Evolutionary conservation across 371 early-diverging fungal genomes (phyloP), one percentile per base, ranked within the genome.

Genomic region (Zychaea mexicana): DNA sequence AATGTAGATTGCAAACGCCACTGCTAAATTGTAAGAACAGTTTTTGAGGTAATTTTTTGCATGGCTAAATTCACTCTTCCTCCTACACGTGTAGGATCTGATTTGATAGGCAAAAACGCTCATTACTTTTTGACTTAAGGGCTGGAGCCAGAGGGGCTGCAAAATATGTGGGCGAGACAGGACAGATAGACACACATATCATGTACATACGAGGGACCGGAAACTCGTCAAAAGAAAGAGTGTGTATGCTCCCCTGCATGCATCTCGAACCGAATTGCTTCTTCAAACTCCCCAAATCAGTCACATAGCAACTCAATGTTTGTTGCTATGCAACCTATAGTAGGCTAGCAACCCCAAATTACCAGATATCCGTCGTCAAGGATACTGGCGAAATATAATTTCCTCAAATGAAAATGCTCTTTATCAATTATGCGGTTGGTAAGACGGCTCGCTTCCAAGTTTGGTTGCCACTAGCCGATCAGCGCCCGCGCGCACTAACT

Each of bases 1-100:
- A 57, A 24, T 0, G 17, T 6, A 1, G 26, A 21, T 21, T 21
- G 46, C 3, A 57, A 57, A 26, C 42, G 57, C 42, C 57, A 57
- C 57, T 36, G 30, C 31, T 10, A 13, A 57, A 38, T 33, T 13
- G 15, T 17, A 22, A 21, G 42, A 57, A 32, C 15, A 5, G 17
- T 27, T 58, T 42, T 42, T 58, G 17, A 38, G 28, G 55, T 54
- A 54, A 54, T 33, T 47, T 47, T 22, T 49, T 33, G 55, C 55
- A 30, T 33, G 21, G 55, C 55, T 17, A 45, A 58, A 45, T 58
- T 27, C 30, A 39, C 59, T 42, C 42, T 9, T 17, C 19, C 57
- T 15, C 57, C 27, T 38, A 57, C 57, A 58, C 59, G 59, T 58
- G 59, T 26, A 31, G 19, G 59, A 8, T 45, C 28, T 54, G 55